Conservation (phyloP, 768 basidiomycete species). For the Boletus barrowsii region DNA sequence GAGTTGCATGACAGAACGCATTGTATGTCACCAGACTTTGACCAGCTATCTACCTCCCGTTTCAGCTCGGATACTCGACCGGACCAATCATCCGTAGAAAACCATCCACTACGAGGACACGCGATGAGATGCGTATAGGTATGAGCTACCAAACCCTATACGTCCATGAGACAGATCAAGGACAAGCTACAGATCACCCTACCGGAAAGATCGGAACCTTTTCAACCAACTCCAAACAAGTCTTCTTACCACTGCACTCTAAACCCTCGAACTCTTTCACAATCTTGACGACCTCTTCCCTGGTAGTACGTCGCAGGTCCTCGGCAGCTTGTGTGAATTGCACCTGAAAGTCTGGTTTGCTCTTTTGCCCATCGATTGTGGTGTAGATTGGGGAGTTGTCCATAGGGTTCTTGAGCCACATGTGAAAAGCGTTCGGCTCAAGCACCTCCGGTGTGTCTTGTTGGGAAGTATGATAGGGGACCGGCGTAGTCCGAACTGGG, state of each 20-base stretch:
- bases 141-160: slow-evolving; percentile 29
- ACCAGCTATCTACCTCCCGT: slow-evolving; percentile 7
- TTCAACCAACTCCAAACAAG: slow-evolving; percentile 15
- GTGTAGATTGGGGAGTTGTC: slow-evolving; percentile 12
- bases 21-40: not conserved
- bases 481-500: not conserved
- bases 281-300: slow-evolving; percentile 11
- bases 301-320: slow-evolving; percentile 14
- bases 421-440: slow-evolving; percentile 13
- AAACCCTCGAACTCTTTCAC: slow-evolving; percentile 19
- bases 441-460: not conserved
- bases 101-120: slow-evolving; percentile 15
- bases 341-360: not conserved
- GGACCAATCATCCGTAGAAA: slow-evolving; percentile 9
- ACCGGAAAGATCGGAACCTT: slow-evolving; percentile 26
- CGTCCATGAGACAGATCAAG: slow-evolving; percentile 4
- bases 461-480: not conserved
- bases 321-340: slow-evolving; percentile 3
- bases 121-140: slow-evolving; percentile 24
- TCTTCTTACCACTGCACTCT: not conserved
- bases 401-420: slow-evolving; percentile 7
- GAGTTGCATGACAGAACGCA: slow-evolving; percentile 14
- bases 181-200: not conserved
- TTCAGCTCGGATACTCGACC: slow-evolving; percentile 5
- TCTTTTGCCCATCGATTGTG: slow-evolving; percentile 15